Evolutionary conservation across 257 asterid species (phyloP).

Genomic region (Salvia miltiorrhiza): DNA sequence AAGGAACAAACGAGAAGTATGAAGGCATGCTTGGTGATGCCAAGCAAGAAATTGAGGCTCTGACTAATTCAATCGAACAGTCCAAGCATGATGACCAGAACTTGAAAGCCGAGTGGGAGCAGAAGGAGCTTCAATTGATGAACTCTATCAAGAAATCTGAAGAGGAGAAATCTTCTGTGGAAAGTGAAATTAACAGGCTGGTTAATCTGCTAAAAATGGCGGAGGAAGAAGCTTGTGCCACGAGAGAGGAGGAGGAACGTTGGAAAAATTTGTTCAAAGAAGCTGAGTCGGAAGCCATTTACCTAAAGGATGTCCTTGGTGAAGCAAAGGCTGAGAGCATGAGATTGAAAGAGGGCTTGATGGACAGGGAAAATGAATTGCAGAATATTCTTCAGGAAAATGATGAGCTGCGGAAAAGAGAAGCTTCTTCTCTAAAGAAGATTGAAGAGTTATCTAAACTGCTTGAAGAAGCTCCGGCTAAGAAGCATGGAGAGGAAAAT

Average conservation of each 20-base stretch:
- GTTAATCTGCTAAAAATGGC: slow-evolving; percentile 53
- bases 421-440: slow-evolving; percentile 49
- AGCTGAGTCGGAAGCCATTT: slow-evolving; percentile 68
- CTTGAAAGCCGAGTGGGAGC: slow-evolving; percentile 65
- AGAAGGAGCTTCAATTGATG: slow-evolving; percentile 60
- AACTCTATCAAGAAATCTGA: slow-evolving; percentile 50
- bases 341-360: slow-evolving; percentile 65
- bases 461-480: slow-evolving; percentile 69
- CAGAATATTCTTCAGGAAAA: slow-evolving; percentile 65
- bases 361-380: slow-evolving; percentile 74
- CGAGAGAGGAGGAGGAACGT: slow-evolving; percentile 54
- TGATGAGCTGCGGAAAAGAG: slow-evolving; percentile 61
- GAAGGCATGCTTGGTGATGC: slow-evolving; percentile 78
- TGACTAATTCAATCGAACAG: slow-evolving; percentile 45
- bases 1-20: slow-evolving; percentile 81
- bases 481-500: slow-evolving; percentile 46
- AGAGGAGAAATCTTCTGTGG: slow-evolving; percentile 58
- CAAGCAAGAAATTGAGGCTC: slow-evolving; percentile 59
- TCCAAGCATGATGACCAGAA: slow-evolving; percentile 49
- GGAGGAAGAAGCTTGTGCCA: slow-evolving; percentile 50
- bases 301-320: slow-evolving; percentile 80
- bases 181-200: slow-evolving; percentile 55
- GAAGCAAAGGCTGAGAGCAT: slow-evolving; percentile 84
- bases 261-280: slow-evolving; percentile 53
- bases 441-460: slow-evolving; percentile 59